These are phyloP conservation scores for Scedosporium aurantiacum DNA, from an alignment of 2,329 filamentous ascomycete species.

Conservation along the genomic window DNA sequence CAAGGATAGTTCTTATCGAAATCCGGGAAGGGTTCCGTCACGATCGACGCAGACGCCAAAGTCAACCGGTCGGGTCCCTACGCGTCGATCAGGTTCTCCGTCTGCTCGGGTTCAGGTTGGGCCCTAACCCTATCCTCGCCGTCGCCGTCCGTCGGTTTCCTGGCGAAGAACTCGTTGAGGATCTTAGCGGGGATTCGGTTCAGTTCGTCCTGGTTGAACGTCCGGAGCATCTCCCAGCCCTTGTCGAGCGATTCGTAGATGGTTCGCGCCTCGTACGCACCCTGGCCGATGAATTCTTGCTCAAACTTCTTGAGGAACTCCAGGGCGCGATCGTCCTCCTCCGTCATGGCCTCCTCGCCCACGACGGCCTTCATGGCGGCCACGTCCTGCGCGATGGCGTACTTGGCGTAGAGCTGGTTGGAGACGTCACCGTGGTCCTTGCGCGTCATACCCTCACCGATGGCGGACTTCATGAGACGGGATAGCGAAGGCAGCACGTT, in stretches of 20 bases:
- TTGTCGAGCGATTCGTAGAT: slow-evolving; percentile 93
- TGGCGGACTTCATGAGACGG: slow-evolving; percentile 99
- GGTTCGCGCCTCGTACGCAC: slow-evolving; percentile 78
- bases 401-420: slow-evolving; percentile 99
- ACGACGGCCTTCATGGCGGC: slow-evolving; percentile 99
- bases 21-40: background rate
- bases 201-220: slow-evolving; percentile 95
- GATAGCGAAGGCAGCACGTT: slow-evolving; percentile 97
- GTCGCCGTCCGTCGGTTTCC: slow-evolving; percentile 54
- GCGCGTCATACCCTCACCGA: slow-evolving; percentile 91
- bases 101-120: slow-evolving; percentile 25
- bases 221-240: slow-evolving; percentile 90
- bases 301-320: slow-evolving; percentile 99
- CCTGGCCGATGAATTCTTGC: slow-evolving; percentile 85
- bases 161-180: slow-evolving; percentile 72
- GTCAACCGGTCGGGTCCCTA: slow-evolving; percentile 18
- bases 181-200: slow-evolving; percentile 86
- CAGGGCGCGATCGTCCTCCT: slow-evolving; percentile 93
- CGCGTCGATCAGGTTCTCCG: slow-evolving; percentile 50
- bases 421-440: slow-evolving; percentile 97
- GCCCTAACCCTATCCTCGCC: slow-evolving; percentile 35
- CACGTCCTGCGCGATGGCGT: slow-evolving; percentile 96
- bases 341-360: slow-evolving; percentile 89
- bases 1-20: background rate
- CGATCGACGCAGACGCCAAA: background rate